These are phyloP conservation scores for Rosa persica DNA, from an alignment of 306 rosid species.

Conservation along the genomic window DNA sequence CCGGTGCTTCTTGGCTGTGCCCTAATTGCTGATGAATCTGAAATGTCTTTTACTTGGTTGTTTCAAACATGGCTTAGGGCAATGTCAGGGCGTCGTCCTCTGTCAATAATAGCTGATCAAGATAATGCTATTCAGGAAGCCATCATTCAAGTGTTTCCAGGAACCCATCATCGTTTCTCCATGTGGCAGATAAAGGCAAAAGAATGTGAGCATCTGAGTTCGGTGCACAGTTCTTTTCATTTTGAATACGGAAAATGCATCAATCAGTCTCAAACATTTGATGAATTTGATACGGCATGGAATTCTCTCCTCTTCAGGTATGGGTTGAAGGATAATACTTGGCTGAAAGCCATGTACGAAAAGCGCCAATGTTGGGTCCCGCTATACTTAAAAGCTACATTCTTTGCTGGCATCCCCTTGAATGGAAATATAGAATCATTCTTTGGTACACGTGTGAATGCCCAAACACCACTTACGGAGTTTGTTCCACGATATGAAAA, in stretches of 20 bases:
- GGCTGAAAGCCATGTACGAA: conserved; percentile 84
- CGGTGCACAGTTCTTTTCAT: conserved; percentile 59
- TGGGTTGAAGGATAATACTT: conserved; percentile 67
- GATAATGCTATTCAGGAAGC: conserved; percentile 78
- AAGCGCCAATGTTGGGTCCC: conserved; percentile 92
- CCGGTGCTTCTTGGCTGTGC: conserved; percentile 98
- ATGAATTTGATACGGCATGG: conserved; percentile 82
- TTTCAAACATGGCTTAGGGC: conserved; percentile 94
- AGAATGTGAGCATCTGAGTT: conserved; percentile 61
- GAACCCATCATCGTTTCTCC: conserved; percentile 78
- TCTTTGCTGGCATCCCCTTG: conserved; percentile 84
- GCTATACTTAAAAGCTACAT: conserved; percentile 59
- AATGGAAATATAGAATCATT: conserved; percentile 66
- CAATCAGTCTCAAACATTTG: conserved; percentile 67
- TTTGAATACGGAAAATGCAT: conserved; percentile 77
- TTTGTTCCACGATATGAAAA: conserved; percentile 80
- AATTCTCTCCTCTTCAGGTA: conserved; percentile 62
- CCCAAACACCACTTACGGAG: conserved; percentile 71
- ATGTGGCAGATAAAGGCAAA: conserved; percentile 82
- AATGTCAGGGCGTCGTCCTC: conserved; percentile 67
- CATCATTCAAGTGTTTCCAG: conserved; percentile 67
- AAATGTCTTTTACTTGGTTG: conserved; percentile 86
- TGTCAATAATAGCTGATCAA: conserved; percentile 87
- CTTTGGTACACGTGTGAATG: conserved; percentile 72
- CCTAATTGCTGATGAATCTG: conserved; percentile 82